These are phyloP conservation scores for Parachlorella kessleri DNA, from an alignment of 139 green algal genomes.

Conservation along the genomic window DNA sequence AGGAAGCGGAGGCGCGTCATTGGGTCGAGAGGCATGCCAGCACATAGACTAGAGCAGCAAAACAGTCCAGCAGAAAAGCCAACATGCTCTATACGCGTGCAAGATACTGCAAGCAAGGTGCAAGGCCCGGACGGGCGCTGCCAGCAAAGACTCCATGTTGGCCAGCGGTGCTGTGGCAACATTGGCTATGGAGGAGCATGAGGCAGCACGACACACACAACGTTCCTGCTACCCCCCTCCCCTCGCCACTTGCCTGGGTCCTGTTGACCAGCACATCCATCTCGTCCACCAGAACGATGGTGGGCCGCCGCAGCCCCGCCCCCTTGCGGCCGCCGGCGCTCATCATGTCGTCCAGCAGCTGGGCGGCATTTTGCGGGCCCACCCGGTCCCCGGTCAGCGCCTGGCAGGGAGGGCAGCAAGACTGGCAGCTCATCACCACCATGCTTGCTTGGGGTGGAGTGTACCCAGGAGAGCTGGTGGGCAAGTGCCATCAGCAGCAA, in stretches of 20 bases:
- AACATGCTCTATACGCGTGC: too few relatives aligned
- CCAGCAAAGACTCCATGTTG: too few relatives aligned
- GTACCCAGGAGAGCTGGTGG: too few relatives aligned
- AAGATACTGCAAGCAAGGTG: too few relatives aligned
- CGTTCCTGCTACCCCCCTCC: not conserved
- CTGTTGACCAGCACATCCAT: slow-evolving; percentile 95
- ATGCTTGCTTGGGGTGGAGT: not conserved
- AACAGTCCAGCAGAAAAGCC: too few relatives aligned
- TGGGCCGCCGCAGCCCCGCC: slow-evolving; percentile 29
- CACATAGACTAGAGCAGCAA: too few relatives aligned
- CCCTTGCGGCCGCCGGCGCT: slow-evolving; percentile 31
- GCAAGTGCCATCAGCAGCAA: too few relatives aligned
- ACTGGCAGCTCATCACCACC: not conserved
- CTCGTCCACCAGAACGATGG: slow-evolving; percentile 93
- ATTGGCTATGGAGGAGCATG: too few relatives aligned
- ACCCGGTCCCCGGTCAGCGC: slow-evolving; percentile 77
- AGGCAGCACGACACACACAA: too few relatives aligned
- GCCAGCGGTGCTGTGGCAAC: not conserved
- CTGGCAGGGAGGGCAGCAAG: slow-evolving; percentile 27
- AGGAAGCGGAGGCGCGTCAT: too few relatives aligned
- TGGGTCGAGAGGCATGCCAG: too few relatives aligned
- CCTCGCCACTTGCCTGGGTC: slow-evolving; percentile 58
- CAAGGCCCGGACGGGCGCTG: too few relatives aligned
- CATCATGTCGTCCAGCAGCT: slow-evolving; percentile 77
- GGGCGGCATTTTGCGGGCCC: slow-evolving; percentile 55